These are phyloP conservation scores for Agaricus subrufescens DNA, from an alignment of 768 basidiomycete genomes.

Conservation along the genomic window DNA sequence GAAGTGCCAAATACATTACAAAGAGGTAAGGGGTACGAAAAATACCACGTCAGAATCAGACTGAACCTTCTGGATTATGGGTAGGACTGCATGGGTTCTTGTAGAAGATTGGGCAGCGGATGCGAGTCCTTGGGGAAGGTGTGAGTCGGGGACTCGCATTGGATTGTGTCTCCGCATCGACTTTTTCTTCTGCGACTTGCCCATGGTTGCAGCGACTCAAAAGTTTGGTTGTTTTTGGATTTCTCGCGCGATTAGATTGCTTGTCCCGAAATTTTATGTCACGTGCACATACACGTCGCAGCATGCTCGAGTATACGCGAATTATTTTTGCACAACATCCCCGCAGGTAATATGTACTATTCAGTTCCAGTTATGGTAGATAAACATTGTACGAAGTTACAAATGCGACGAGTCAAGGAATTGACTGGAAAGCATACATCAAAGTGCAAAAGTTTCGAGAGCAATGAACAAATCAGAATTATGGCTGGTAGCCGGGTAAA, in stretches of 20 bases:
- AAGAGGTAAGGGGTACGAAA: neutral
- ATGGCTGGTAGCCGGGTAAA: slow-evolving; percentile 23
- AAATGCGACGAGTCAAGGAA: neutral
- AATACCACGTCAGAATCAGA: neutral
- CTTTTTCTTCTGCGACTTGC: slow-evolving; percentile 89
- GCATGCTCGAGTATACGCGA: neutral
- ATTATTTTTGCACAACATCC: neutral
- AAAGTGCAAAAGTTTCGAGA: neutral
- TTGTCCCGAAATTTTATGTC: neutral
- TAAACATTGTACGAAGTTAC: neutral
- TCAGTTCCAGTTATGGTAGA: neutral
- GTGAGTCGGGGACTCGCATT: slow-evolving; percentile 88
- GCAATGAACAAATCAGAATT: slow-evolving; percentile 5
- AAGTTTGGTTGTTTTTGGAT: neutral
- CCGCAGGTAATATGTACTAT: too few relatives aligned
- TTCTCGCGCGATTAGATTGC: too few relatives aligned
- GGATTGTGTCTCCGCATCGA: slow-evolving; percentile 88
- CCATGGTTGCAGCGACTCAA: slow-evolving; percentile 47
- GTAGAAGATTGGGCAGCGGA: slow-evolving; percentile 69
- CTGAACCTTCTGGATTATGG: slow-evolving; percentile 84
- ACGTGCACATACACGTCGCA: neutral
- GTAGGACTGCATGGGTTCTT: slow-evolving; percentile 76
- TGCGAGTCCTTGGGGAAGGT: slow-evolving; percentile 78
- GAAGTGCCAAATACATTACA: neutral
- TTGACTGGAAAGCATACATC: neutral